Conservation (phyloP, 73 alveolate genomes). For the Uronychia setigera region DNA sequence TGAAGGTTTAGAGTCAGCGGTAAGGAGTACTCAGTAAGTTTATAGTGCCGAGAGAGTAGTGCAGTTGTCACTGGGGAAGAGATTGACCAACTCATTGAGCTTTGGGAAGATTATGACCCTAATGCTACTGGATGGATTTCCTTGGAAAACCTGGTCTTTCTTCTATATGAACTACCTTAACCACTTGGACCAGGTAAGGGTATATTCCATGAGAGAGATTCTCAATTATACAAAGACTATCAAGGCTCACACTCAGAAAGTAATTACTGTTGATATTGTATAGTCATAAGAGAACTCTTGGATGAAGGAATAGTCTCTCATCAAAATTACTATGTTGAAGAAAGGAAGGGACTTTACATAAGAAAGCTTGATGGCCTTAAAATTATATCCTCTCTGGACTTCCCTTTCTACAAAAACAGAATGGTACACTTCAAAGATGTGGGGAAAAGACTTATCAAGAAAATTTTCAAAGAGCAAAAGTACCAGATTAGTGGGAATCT, state of each 20-base stretch:
- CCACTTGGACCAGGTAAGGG: constrained; percentile 16
- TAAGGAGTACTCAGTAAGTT: background rate
- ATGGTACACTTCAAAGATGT: constrained; percentile 30
- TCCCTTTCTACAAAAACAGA: constrained; percentile 23
- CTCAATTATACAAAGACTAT: background rate
- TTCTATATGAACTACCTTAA: constrained; percentile 12
- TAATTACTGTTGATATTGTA: background rate
- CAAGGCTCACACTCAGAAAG: background rate
- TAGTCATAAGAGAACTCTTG: background rate
- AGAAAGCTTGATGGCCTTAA: background rate
- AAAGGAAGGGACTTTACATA: background rate
- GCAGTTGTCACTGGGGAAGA: constrained; percentile 5
- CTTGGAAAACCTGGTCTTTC: constrained; percentile 19
- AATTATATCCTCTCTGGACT: background rate
- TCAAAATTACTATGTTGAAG: background rate
- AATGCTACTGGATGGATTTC: constrained; percentile 34
- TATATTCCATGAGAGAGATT: background rate
- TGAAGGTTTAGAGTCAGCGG: constrained; percentile 26
- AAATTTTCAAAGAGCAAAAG: background rate
- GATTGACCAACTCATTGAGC: background rate
- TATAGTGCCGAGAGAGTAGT: background rate
- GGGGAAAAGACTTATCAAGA: constrained; percentile 11
- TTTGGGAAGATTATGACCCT: constrained; percentile 38
- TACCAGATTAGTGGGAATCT: background rate
- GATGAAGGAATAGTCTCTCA: background rate